phyloP scores from a whole-genome alignment of 2,329 filamentous ascomycete species.

The Leptoxyphium fumago region DNA sequence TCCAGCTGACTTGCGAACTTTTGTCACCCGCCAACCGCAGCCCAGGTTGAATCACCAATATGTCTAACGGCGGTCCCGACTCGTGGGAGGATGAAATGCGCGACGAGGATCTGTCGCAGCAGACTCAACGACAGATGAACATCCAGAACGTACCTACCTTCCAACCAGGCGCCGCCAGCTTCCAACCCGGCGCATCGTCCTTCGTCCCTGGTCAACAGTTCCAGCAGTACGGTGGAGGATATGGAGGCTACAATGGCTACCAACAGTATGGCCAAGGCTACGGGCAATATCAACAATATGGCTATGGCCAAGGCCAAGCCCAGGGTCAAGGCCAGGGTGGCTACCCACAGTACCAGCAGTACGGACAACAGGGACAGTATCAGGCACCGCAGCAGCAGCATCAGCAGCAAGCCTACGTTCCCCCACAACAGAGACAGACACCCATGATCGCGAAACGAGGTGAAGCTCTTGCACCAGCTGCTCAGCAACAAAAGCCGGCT shows the following conservation, averaged over 20 bases:
- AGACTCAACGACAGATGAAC: constrained; percentile 24
- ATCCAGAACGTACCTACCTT: constrained; percentile 16
- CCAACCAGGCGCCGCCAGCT: constrained; percentile 15
- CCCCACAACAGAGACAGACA: constrained; percentile 36
- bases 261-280: constrained; percentile 13
- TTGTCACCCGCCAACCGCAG: no score
- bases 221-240: constrained; percentile 7
- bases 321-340: constrained; percentile 22
- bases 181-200: constrained; percentile 20
- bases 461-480: constrained; percentile 34
- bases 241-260: neutral
- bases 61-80: constrained; percentile 28
- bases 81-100: constrained; percentile 58
- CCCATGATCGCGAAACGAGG: constrained; percentile 51
- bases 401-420: constrained; percentile 35
- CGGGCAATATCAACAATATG: constrained; percentile 22
- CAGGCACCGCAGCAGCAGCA: constrained; percentile 30
- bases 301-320: constrained; percentile 8
- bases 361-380: constrained; percentile 33
- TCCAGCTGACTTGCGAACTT: no score
- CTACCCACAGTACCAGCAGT: constrained; percentile 31
- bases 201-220: constrained; percentile 24
- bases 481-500: constrained; percentile 31
- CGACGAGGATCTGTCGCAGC: constrained; percentile 23
- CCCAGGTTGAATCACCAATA: constrained; percentile 2